Percentiles rank a stretch among this genome's conserved stretches.
phyloP scores from a whole-genome alignment of 257 asterid genomes.

The Parsonsia alboflavescens region DNA sequence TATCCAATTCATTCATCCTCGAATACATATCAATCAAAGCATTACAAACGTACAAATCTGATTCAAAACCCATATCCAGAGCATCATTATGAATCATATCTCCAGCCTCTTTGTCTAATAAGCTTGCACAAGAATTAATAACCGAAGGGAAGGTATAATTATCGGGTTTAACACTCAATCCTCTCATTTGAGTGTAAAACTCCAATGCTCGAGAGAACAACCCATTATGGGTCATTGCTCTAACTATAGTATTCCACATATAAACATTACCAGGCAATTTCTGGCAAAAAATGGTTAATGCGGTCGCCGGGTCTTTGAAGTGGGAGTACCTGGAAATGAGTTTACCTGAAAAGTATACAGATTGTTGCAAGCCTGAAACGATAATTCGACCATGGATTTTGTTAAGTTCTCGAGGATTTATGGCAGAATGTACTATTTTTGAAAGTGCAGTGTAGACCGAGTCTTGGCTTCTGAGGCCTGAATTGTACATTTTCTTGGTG shows the following conservation, averaged over 20 bases:
- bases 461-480: slow-evolving; percentile 16
- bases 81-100: slow-evolving; percentile 45
- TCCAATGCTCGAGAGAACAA: slow-evolving; percentile 44
- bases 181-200: slow-evolving; percentile 53
- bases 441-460: slow-evolving; percentile 34
- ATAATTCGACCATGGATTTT: slow-evolving; percentile 50
- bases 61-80: slow-evolving; percentile 42
- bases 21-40: slow-evolving; percentile 76
- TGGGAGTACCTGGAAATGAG: slow-evolving; percentile 64
- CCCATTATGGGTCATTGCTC: slow-evolving; percentile 70
- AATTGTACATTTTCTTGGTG: slow-evolving; percentile 7
- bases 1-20: slow-evolving; percentile 36
- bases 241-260: slow-evolving; percentile 61
- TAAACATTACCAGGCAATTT: slow-evolving; percentile 31
- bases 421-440: slow-evolving; percentile 40
- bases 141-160: slow-evolving; percentile 72
- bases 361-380: slow-evolving; percentile 42
- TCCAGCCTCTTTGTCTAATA: slow-evolving; percentile 47
- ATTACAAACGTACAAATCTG: slow-evolving; percentile 60
- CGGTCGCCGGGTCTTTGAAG: slow-evolving; percentile 49
- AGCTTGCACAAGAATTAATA: slow-evolving; percentile 59
- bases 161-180: slow-evolving; percentile 44
- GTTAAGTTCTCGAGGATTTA: slow-evolving; percentile 34
- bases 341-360: slow-evolving; percentile 49
- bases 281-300: slow-evolving; percentile 36